Evolutionary conservation across 495 filamentous ascomycete species (phyloP).

Genomic region (Elasticomyces elasticus): DNA sequence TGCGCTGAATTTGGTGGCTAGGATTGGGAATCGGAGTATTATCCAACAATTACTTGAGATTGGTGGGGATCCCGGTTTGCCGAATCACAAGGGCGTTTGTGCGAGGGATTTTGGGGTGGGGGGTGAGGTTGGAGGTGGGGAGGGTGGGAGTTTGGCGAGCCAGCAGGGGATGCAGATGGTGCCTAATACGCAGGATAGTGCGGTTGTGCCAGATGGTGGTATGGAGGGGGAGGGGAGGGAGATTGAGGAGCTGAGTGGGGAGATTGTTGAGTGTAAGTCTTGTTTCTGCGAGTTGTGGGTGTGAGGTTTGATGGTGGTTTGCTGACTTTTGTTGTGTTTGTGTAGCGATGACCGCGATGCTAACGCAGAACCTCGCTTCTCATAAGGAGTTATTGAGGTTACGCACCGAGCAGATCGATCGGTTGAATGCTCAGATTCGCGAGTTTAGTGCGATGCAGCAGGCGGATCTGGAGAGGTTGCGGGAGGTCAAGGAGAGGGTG

Average conservation of each 20-base stretch:
- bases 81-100: conserved; percentile 75
- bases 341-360: conserved; percentile 60
- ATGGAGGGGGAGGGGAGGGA: conserved; percentile 21
- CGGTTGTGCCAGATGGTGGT: conserved; percentile 3
- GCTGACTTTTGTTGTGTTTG: conserved; percentile 1
- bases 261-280: conserved; percentile 42
- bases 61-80: conserved; percentile 76
- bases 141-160: conserved; percentile 2
- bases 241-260: conserved; percentile 31
- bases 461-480: conserved; percentile 59
- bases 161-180: background rate
- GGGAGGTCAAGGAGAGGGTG: conserved; percentile 51
- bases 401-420: conserved; percentile 74
- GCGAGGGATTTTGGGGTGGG: conserved; percentile 90
- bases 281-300: no score
- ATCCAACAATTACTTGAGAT: conserved; percentile 90
- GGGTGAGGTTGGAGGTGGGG: no score
- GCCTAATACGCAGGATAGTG: conserved; percentile 27
- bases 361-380: conserved; percentile 60
- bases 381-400: conserved; percentile 64
- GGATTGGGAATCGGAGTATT: conserved; percentile 81
- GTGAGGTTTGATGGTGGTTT: no score
- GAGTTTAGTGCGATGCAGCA: conserved; percentile 68
- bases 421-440: conserved; percentile 64
- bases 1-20: conserved; percentile 82